Evolutionary conservation across 176 grass and related monocot genomes (phyloP).

Genomic region (Carex myosuroides): DNA sequence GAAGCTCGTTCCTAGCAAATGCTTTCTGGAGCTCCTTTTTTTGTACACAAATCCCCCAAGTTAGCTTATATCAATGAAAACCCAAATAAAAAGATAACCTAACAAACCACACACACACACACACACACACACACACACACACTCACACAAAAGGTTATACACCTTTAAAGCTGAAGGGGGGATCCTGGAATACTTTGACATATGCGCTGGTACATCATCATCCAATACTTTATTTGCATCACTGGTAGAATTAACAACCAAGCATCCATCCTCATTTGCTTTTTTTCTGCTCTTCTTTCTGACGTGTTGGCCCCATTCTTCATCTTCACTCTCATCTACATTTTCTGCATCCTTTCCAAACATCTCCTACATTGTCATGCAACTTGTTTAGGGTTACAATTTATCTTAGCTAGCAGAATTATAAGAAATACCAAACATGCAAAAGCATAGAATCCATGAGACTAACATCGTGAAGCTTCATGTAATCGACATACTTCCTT

Average conservation of each 20-base stretch:
- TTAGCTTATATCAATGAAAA: constrained; percentile 4
- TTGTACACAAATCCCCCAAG: not conserved
- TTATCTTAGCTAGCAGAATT: constrained; percentile 9
- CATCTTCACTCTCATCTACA: constrained; percentile 79
- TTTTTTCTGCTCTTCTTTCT: constrained; percentile 57
- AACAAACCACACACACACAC: not conserved
- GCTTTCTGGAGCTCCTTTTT: constrained; percentile 57
- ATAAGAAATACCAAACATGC: constrained; percentile 6
- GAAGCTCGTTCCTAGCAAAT: constrained; percentile 89
- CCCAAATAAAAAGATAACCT: not conserved
- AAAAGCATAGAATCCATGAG: constrained; percentile 25
- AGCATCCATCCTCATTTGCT: constrained; percentile 12
- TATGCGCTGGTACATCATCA: constrained; percentile 34
- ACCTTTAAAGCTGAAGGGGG: constrained; percentile 69
- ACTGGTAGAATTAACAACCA: constrained; percentile 18
- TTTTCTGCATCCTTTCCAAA: constrained; percentile 66
- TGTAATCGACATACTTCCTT: constrained; percentile 72
- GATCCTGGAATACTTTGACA: constrained; percentile 77
- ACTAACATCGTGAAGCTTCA: constrained; percentile 77
- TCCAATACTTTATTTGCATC: constrained; percentile 25
- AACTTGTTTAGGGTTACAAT: not conserved
- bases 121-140: not conserved
- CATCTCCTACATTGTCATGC: constrained; percentile 55
- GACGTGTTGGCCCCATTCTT: constrained; percentile 62
- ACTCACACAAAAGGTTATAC: not conserved